These are phyloP conservation scores for Yamadazyma songkhlaensis DNA, from an alignment of 1,139 yeast genomes.

Conservation along the genomic window DNA sequence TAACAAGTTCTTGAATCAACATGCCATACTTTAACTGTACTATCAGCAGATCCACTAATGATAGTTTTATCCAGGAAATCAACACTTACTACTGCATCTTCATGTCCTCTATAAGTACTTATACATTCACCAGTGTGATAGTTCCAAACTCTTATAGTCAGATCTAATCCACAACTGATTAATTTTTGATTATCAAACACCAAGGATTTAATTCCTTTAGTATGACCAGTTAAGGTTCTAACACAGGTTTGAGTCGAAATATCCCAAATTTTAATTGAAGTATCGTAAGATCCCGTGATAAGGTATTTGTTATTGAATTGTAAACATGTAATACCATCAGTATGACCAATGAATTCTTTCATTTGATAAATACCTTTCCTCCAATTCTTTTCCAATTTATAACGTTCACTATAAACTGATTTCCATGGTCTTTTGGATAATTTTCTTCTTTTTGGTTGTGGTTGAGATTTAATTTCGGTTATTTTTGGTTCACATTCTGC, in stretches of 20 bases:
- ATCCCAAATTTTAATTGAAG: conserved; percentile 88
- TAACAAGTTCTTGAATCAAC: conserved; percentile 90
- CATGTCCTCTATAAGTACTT: conserved; percentile 91
- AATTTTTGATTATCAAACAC: conserved; percentile 85
- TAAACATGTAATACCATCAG: conserved; percentile 81
- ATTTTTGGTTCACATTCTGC: conserved; percentile 21
- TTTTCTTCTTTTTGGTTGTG: conserved; percentile 4
- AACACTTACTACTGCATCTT: conserved; percentile 79
- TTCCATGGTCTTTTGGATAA: conserved; percentile 75
- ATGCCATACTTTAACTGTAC: conserved; percentile 93
- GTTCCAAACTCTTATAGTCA: conserved; percentile 93
- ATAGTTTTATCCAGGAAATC: conserved; percentile 77
- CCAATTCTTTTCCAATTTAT: conserved; percentile 91
- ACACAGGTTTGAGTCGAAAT: conserved; percentile 72
- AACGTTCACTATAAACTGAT: conserved; percentile 87
- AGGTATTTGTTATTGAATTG: conserved; percentile 75
- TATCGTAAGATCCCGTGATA: conserved; percentile 90
- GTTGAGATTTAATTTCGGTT: background rate
- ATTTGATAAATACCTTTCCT: conserved; percentile 71
- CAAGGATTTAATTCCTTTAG: conserved; percentile 78
- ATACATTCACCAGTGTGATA: conserved; percentile 92
- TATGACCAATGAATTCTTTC: conserved; percentile 75
- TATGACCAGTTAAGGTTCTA: conserved; percentile 79
- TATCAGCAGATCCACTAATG: conserved; percentile 92
- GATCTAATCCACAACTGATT: conserved; percentile 88